Conservation (phyloP, 805 yeast species). For the Kregervanrija fluxuum region DNA sequence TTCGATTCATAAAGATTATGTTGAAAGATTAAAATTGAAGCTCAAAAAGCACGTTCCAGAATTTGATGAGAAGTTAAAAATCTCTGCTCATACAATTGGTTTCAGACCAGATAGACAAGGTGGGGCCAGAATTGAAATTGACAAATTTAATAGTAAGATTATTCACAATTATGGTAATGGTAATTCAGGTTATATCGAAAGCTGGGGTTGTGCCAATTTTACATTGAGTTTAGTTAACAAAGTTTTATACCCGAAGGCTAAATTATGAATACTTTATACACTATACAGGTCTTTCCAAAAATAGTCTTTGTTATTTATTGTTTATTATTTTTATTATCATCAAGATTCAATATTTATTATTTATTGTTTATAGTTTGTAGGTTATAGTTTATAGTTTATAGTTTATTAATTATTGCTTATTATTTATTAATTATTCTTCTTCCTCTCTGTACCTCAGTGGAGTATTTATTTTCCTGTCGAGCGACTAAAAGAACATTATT, state of each 20-base stretch:
- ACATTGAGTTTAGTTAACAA: conserved; percentile 3
- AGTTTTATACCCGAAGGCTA: neutral
- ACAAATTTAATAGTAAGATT: conserved; percentile 21
- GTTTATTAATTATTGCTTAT: no score
- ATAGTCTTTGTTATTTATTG: no score
- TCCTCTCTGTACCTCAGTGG: no score
- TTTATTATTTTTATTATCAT: no score
- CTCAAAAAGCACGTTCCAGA: conserved; percentile 48
- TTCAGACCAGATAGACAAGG: conserved; percentile 59
- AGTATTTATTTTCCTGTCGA: no score
- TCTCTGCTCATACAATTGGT: conserved; percentile 52
- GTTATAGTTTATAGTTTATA: no score
- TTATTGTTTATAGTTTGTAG: no score
- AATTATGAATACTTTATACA: conserved; percentile 1
- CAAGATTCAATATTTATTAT: no score
- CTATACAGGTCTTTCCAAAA: no score
- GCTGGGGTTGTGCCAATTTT: conserved; percentile 48
- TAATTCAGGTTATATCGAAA: conserved; percentile 25
- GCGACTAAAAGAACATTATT: no score
- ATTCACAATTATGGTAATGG: conserved; percentile 58
- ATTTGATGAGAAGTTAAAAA: conserved; percentile 33
- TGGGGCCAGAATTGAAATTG: conserved; percentile 42
- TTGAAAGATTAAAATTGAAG: conserved; percentile 35
- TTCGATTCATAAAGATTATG: conserved; percentile 41
- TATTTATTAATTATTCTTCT: no score